Evolutionary conservation across 768 basidiomycete species (phyloP), one percentile per base, ranked within the genome.

Genomic region (Xerocomellus dryophilus): DNA sequence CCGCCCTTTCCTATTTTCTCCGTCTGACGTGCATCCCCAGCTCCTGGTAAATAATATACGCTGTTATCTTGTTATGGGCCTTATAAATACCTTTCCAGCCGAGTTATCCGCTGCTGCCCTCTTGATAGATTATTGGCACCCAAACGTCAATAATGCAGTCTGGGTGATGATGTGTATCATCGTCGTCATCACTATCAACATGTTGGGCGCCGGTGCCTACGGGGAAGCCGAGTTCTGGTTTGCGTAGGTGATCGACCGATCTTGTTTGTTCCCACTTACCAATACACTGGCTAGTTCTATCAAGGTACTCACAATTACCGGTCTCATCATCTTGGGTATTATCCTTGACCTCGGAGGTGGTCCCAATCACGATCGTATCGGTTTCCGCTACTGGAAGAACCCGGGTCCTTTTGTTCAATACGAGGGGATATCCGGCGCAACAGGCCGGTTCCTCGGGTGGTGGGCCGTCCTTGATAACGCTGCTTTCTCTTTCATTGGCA

Each of bases 401-500:
- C 94, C 94, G 0, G 96, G 96, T 11, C 85, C 95, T 0, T 92
- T 98, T 65, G 85, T 78, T 10, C 91, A 96, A 63, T 90, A 73
- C 62, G 12, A 75, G 12, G 75, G 69, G 4, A 90, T 92, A 20
- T 7, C 63, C 4, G 95, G 95, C 4, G 56, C 80, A 3, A 81
- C 80, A 60, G 94, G 93, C 9, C 82, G 76, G 23, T 97, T 98
- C 79, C 78, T 85, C 18, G 86, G 81, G 21, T 84, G 77, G 73
- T 85, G 80, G 79, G 69, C 81, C 0, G 86, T 86, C 53, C 73
- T 96, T 72, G 84, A 85, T 7, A 88, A 94, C 60, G 95, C 95
- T 4, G 93, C 91, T 14, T 97, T 95, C 77, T 93, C 91, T 11
- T 95, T 79, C 70, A 93, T 94, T 55, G 95, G 94, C 15, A 94